phyloP scores from a whole-genome alignment of 345 rosid species.

The Citrus cavaleriei region DNA sequence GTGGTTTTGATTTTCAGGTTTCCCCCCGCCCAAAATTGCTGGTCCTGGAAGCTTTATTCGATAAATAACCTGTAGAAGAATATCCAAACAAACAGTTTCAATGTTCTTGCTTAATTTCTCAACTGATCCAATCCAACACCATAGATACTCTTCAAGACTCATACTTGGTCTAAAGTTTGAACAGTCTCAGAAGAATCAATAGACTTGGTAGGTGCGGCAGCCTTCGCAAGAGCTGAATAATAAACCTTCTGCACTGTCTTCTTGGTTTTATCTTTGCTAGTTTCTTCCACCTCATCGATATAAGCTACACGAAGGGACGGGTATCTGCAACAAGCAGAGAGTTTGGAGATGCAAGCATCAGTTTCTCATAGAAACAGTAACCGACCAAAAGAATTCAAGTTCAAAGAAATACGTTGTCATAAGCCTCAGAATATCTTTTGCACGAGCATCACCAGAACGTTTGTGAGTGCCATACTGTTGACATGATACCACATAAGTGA shows the following conservation, averaged over 20 bases:
- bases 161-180: conserved; percentile 71
- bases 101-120: not conserved
- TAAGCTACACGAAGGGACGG: conserved; percentile 76
- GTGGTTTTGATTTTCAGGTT: conserved; percentile 68
- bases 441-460: conserved; percentile 63
- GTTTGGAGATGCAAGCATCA: not conserved
- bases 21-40: conserved; percentile 55
- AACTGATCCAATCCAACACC: not conserved
- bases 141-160: not conserved
- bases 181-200: conserved; percentile 67
- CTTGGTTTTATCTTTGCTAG: conserved; percentile 46
- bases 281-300: conserved; percentile 73
- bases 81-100: conserved; percentile 1
- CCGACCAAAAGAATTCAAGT: conserved; percentile 1
- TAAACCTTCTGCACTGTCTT: conserved; percentile 52
- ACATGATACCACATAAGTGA: conserved; percentile 77
- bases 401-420: conserved; percentile 56
- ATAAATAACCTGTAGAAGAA: conserved; percentile 40
- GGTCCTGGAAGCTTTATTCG: conserved; percentile 60
- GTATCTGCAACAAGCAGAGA: conserved; percentile 35
- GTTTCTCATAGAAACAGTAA: conserved; percentile 8
- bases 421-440: conserved; percentile 69
- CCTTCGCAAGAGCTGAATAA: conserved; percentile 72
- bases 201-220: conserved; percentile 52
- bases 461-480: conserved; percentile 76